phyloP scores from a whole-genome alignment of 2,329 filamentous ascomycete species.

The Hortaea werneckii region DNA sequence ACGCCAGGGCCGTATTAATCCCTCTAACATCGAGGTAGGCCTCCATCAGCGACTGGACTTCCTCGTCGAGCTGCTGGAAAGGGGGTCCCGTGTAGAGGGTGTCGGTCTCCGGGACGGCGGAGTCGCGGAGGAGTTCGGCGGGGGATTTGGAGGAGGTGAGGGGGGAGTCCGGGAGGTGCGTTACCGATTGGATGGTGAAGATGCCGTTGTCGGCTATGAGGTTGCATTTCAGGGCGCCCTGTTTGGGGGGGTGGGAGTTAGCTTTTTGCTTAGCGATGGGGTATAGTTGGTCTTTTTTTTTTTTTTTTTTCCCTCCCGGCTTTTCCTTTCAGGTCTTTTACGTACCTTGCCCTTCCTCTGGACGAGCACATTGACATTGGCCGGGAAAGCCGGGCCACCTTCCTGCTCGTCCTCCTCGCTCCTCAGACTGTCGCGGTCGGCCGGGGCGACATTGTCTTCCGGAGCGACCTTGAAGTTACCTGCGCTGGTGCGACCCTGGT shows the following conservation, averaged over 20 bases:
- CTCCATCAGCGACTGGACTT: slow-evolving; percentile 85
- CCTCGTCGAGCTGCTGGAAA: slow-evolving; percentile 90
- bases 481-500: slow-evolving; percentile 41
- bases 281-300: too few species aligned
- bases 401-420: slow-evolving; percentile 46
- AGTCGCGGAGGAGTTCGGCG: slow-evolving; percentile 58
- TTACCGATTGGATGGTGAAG: slow-evolving; percentile 82
- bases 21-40: slow-evolving; percentile 91
- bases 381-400: slow-evolving; percentile 57
- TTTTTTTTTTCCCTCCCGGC: too few species aligned
- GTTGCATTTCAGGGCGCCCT: slow-evolving; percentile 75
- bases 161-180: slow-evolving; percentile 71
- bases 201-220: slow-evolving; percentile 75
- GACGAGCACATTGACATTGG: slow-evolving; percentile 73
- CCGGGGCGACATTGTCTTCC: slow-evolving; percentile 47
- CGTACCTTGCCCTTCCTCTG: slow-evolving; percentile 64
- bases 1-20: slow-evolving; percentile 72
- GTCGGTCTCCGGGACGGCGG: slow-evolving; percentile 35
- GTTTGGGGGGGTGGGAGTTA: too few species aligned
- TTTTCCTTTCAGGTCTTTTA: too few species aligned
- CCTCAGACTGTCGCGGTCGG: slow-evolving; percentile 46
- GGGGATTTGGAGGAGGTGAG: slow-evolving; percentile 53
- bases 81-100: slow-evolving; percentile 81
- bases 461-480: slow-evolving; percentile 46
- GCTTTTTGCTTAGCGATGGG: background rate